Conservation (phyloP, 306 rosid genomes). For the Inga leiocalycina region DNA sequence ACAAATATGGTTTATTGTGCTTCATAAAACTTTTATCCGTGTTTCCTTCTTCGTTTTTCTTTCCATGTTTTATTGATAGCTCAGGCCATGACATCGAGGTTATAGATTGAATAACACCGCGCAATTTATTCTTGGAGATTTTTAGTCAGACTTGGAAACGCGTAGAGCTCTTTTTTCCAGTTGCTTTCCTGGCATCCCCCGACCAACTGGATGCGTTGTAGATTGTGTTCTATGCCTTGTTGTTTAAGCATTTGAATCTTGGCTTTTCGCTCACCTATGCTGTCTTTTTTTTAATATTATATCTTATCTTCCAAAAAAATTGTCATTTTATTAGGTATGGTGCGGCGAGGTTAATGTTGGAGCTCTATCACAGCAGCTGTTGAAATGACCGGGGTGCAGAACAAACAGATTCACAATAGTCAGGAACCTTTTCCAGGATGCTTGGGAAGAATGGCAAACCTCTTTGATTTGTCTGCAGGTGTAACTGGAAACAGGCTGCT, state of each 20-base stretch:
- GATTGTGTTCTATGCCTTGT: background rate
- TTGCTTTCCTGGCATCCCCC: slow-evolving; percentile 4
- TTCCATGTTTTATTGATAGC: background rate
- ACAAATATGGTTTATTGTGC: background rate
- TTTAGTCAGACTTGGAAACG: background rate
- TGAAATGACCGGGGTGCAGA: slow-evolving; percentile 67
- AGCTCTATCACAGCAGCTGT: slow-evolving; percentile 41
- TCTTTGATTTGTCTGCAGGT: slow-evolving; percentile 74
- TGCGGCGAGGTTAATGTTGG: slow-evolving; percentile 29
- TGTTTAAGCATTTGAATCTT: slow-evolving; percentile 34
- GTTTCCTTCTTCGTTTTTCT: background rate
- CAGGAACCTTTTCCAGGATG: slow-evolving; percentile 92
- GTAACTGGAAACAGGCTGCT: slow-evolving; percentile 79
- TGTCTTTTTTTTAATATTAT: background rate
- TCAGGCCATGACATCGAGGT: background rate
- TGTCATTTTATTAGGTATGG: background rate
- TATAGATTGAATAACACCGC: slow-evolving; percentile 1
- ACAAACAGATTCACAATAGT: slow-evolving; percentile 46
- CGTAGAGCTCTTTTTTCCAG: background rate
- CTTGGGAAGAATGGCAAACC: slow-evolving; percentile 93
- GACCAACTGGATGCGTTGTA: background rate
- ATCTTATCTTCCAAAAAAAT: background rate
- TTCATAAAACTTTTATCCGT: background rate
- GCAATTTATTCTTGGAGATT: background rate
- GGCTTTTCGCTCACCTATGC: background rate